Conservation (phyloP, 345 rosid genomes). For the Eucalyptus regnans region DNA sequence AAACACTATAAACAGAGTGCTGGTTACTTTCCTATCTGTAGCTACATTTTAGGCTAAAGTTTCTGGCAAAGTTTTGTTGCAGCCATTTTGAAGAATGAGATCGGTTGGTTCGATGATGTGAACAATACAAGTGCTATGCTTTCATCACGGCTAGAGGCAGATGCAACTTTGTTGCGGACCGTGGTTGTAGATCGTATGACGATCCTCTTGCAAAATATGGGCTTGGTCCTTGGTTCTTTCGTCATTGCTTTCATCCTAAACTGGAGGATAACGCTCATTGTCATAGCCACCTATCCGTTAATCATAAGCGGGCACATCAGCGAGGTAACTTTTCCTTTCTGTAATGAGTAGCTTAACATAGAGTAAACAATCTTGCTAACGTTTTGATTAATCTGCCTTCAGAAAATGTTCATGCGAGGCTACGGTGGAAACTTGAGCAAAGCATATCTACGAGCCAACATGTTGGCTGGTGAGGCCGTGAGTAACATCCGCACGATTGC, state of each 20-base stretch:
- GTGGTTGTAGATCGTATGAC: slow-evolving; percentile 77
- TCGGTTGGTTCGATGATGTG: slow-evolving; percentile 89
- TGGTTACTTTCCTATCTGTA: background rate
- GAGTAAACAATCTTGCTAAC: background rate
- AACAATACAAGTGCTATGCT: slow-evolving; percentile 83
- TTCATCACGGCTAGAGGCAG: slow-evolving; percentile 71
- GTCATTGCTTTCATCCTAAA: slow-evolving; percentile 74
- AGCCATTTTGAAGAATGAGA: slow-evolving; percentile 87
- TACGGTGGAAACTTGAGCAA: slow-evolving; percentile 93
- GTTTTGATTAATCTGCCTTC: background rate
- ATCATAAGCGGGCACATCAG: slow-evolving; percentile 92
- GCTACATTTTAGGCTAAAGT: background rate
- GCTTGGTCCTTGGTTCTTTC: slow-evolving; percentile 64
- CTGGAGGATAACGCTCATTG: slow-evolving; percentile 92
- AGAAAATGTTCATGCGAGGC: slow-evolving; percentile 97
- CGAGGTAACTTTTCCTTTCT: slow-evolving; percentile 41
- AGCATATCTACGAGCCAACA: slow-evolving; percentile 88
- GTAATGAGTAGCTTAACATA: background rate
- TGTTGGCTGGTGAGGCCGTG: slow-evolving; percentile 94
- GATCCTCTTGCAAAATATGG: slow-evolving; percentile 72
- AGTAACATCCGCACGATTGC: slow-evolving; percentile 91
- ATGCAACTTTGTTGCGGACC: slow-evolving; percentile 62
- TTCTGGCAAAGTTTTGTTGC: background rate
- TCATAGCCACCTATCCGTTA: slow-evolving; percentile 76
- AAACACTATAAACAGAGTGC: background rate